These are phyloP conservation scores for Actinomucor elegans DNA, from an alignment of 371 early-diverging fungal genomes.

Conservation along the genomic window DNA sequence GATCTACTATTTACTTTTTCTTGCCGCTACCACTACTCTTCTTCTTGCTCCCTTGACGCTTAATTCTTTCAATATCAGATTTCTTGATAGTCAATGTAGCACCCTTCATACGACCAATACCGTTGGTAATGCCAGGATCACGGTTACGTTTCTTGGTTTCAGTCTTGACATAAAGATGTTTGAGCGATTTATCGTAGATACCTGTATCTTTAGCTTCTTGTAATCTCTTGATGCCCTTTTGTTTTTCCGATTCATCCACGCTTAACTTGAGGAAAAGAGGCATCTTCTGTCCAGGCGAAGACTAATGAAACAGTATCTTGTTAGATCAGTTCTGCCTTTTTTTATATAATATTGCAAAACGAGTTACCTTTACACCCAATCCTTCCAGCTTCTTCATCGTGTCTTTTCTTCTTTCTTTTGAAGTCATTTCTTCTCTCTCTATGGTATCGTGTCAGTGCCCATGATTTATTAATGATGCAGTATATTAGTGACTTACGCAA, in stretches of 20 bases:
- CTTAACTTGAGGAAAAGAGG: conserved; percentile 33
- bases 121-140: conserved; percentile 46
- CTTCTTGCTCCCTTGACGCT: conserved; percentile 24
- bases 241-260: conserved; percentile 28
- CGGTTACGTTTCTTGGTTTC: conserved; percentile 35
- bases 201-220: conserved; percentile 51
- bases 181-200: conserved; percentile 43
- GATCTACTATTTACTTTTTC: no score
- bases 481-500: conserved; percentile 23
- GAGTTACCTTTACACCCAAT: conserved; percentile 39
- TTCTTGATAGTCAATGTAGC: conserved; percentile 36
- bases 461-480: no score
- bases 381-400: conserved; percentile 42
- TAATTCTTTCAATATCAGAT: conserved; percentile 29
- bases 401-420: conserved; percentile 42
- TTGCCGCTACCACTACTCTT: conserved; percentile 15
- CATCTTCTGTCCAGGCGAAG: conserved; percentile 17
- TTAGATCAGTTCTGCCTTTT: neutral
- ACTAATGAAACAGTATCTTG: neutral
- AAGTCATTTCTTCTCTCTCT: conserved; percentile 48
- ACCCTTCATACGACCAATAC: conserved; percentile 47
- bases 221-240: conserved; percentile 15
- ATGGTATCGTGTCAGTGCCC: no score
- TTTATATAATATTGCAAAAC: neutral
- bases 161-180: conserved; percentile 42